Evolutionary conservation across 441 rosid genomes (phyloP).

Genomic region (Flueggea neowawraea): DNA sequence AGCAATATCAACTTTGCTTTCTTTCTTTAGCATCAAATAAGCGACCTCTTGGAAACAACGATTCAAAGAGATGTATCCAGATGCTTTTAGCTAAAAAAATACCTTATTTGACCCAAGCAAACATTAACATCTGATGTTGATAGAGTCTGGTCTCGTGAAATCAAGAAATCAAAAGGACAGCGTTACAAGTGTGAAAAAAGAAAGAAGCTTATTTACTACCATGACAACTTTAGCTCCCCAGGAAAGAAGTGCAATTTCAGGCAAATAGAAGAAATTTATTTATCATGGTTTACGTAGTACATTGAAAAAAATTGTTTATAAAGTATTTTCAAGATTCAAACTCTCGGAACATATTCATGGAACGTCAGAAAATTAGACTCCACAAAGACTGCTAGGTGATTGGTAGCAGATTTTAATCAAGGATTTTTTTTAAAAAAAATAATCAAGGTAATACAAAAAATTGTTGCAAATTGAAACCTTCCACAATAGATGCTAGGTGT

Average conservation of each 20-base stretch:
- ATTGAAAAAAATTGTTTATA: neutral
- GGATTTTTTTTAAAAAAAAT: neutral
- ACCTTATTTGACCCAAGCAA: neutral
- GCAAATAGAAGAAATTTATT: too few relatives aligned
- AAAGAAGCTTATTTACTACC: too few relatives aligned
- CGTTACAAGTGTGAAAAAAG: neutral
- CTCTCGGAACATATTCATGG: neutral
- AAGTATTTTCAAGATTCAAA: neutral
- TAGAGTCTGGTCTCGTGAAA: neutral
- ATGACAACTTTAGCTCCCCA: too few relatives aligned
- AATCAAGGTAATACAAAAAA: neutral
- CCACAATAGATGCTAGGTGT: neutral
- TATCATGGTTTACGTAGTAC: too few relatives aligned
- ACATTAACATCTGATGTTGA: neutral
- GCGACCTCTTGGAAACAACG: slow-evolving; percentile 78
- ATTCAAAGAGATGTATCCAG: slow-evolving; percentile 81
- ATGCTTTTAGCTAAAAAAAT: slow-evolving; percentile 37
- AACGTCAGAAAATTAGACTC: too few relatives aligned
- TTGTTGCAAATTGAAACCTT: neutral
- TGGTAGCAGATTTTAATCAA: neutral
- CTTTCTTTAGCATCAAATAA: slow-evolving; percentile 68
- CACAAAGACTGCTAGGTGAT: too few relatives aligned
- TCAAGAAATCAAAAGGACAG: neutral
- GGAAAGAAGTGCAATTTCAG: too few relatives aligned
- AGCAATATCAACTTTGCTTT: slow-evolving; percentile 55